Percentiles rank a stretch among this genome's conserved stretches.
Evolutionary conservation across 768 basidiomycete genomes (phyloP).

Genomic region (Suillus occidentalis): DNA sequence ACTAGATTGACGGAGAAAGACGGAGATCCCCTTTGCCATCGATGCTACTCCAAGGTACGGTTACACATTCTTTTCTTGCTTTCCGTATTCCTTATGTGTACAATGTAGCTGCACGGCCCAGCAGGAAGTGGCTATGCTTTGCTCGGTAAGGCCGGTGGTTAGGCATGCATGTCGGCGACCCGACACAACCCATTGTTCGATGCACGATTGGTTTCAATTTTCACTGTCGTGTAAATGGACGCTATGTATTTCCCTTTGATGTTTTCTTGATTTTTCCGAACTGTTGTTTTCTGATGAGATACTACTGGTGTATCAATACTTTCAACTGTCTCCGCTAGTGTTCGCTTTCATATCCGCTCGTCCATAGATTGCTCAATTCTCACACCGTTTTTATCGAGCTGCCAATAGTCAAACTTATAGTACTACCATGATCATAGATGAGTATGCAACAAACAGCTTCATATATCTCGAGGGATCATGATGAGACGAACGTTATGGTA

Average conservation of each 20-base stretch:
- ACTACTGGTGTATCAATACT: not conserved
- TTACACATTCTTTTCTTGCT: not conserved
- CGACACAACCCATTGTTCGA: not conserved
- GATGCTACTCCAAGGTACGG: slow-evolving; percentile 69
- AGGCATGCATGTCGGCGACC: not conserved
- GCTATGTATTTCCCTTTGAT: not conserved
- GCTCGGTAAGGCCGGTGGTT: slow-evolving; percentile 51
- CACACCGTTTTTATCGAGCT: not conserved
- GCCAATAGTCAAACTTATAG: not conserved
- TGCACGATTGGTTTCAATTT: not conserved
- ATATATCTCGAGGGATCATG: not conserved
- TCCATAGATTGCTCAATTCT: not conserved
- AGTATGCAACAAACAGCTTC: not conserved
- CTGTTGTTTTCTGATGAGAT: not conserved
- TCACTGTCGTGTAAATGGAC: not conserved
- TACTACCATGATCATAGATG: not conserved
- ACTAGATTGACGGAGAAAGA: slow-evolving; percentile 74
- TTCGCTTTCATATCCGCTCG: not conserved
- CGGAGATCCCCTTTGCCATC: slow-evolving; percentile 65
- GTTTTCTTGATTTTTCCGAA: not conserved
- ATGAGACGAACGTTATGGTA: not conserved
- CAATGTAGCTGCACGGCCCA: slow-evolving; percentile 63
- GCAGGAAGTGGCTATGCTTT: slow-evolving; percentile 77
- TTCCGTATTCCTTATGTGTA: slow-evolving; percentile 1
- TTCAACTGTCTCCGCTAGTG: not conserved